Evolutionary conservation across 495 filamentous ascomycete genomes (phyloP).

Genomic region (Hapsidospora chrysogenum): DNA sequence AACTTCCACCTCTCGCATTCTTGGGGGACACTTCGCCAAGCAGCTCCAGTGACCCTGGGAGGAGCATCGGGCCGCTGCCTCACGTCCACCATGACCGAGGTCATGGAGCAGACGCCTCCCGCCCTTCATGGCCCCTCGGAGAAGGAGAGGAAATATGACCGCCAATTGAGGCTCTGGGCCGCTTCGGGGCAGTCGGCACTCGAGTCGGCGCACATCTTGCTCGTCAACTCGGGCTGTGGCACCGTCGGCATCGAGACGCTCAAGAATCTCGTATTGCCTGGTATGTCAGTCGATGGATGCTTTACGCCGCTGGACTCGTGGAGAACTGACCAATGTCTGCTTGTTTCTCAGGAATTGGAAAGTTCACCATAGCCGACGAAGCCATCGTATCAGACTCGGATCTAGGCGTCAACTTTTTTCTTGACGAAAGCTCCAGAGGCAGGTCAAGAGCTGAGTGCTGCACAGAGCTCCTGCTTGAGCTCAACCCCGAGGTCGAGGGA

Average conservation of each 20-base stretch:
- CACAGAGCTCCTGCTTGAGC: slow-evolving; percentile 59
- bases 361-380: slow-evolving; percentile 86
- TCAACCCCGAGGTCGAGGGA: slow-evolving; percentile 92
- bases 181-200: slow-evolving; percentile 80
- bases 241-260: slow-evolving; percentile 81
- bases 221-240: slow-evolving; percentile 71
- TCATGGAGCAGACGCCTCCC: slow-evolving; percentile 31
- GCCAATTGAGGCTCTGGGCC: slow-evolving; percentile 90
- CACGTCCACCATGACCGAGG: slow-evolving; percentile 25
- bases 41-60: too few species aligned
- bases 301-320: neutral
- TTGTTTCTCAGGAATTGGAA: slow-evolving; percentile 63
- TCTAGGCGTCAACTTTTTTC: slow-evolving; percentile 90
- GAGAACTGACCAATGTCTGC: neutral
- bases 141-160: slow-evolving; percentile 89
- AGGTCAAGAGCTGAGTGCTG: slow-evolving; percentile 65
- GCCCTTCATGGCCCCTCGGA: slow-evolving; percentile 50
- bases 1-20: too few species aligned
- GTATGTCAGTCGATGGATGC: too few species aligned
- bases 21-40: too few species aligned
- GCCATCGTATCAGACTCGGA: slow-evolving; percentile 62
- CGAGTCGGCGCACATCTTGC: slow-evolving; percentile 73
- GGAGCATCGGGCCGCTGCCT: too few species aligned
- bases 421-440: slow-evolving; percentile 63
- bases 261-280: slow-evolving; percentile 89